Evolutionary conservation across 192 early-diverging fungal species (phyloP).

Genomic region (Dispira parvispora): DNA sequence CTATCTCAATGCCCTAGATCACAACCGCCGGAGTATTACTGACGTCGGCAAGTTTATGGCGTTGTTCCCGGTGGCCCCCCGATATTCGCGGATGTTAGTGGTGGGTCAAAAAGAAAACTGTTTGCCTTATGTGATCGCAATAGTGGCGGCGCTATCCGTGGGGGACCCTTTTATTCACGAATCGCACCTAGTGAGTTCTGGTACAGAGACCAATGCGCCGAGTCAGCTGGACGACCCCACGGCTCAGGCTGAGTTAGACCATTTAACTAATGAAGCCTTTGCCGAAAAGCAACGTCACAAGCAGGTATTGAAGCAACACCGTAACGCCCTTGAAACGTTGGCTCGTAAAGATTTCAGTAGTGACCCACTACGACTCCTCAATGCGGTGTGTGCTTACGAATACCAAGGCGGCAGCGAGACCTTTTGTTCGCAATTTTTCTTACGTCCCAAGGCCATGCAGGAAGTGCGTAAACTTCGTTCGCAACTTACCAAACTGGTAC

Average conservation of each 20-base stretch:
- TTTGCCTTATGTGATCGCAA: constrained; percentile 73
- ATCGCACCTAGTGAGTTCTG: constrained; percentile 34
- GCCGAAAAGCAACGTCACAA: constrained; percentile 40
- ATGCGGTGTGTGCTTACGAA: constrained; percentile 79
- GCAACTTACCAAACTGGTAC: constrained; percentile 56
- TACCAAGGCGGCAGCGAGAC: constrained; percentile 40
- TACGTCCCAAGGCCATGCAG: constrained; percentile 68
- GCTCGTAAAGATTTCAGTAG: constrained; percentile 49
- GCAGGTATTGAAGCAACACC: constrained; percentile 45
- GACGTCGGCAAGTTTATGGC: constrained; percentile 76
- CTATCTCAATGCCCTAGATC: constrained; percentile 60
- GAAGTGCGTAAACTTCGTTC: constrained; percentile 62
- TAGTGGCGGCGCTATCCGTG: constrained; percentile 82
- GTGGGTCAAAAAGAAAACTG: constrained; percentile 73
- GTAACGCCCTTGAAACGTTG: constrained; percentile 41
- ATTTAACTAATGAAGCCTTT: constrained; percentile 38
- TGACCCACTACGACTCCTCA: constrained; percentile 73
- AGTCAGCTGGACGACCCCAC: constrained; percentile 23
- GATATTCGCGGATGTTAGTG: constrained; percentile 66
- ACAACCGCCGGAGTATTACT: constrained; percentile 49
- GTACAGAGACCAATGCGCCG: constrained; percentile 27
- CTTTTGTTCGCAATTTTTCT: constrained; percentile 69
- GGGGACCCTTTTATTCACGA: constrained; percentile 86
- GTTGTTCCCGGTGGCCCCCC: constrained; percentile 78
- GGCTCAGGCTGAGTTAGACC: constrained; percentile 25